Conservation (phyloP, 441 rosid genomes). For the Dalechampia spathulata region DNA sequence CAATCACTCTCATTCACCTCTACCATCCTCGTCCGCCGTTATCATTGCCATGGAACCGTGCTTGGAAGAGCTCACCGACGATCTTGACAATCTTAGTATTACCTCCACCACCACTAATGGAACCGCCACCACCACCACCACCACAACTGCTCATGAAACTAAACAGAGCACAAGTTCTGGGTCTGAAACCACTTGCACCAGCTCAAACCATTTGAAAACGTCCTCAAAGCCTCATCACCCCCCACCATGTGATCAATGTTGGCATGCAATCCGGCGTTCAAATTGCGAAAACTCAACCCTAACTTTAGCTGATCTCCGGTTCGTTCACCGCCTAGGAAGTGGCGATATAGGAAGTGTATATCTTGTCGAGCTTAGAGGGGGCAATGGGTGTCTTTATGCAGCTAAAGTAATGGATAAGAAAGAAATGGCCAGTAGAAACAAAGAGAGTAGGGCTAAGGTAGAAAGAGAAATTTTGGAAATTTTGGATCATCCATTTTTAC, state of each 20-base stretch:
- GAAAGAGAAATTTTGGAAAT: slow-evolving; percentile 75
- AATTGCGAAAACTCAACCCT: slow-evolving; percentile 15
- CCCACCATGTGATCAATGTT: slow-evolving; percentile 23
- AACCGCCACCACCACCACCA: slow-evolving; percentile 14
- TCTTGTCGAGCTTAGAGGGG: slow-evolving; percentile 40
- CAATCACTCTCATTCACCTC: not conserved
- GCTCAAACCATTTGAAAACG: slow-evolving; percentile 19
- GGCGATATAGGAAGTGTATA: slow-evolving; percentile 65
- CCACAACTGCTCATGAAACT: slow-evolving; percentile 12
- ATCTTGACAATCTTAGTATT: slow-evolving; percentile 35
- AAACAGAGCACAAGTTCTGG: slow-evolving; percentile 32
- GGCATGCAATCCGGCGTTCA: slow-evolving; percentile 28
- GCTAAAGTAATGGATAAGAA: slow-evolving; percentile 92
- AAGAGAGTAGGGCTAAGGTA: slow-evolving; percentile 68
- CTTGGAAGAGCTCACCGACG: slow-evolving; percentile 28
- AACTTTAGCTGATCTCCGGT: slow-evolving; percentile 31
- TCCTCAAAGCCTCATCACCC: slow-evolving; percentile 26
- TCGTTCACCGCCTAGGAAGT: slow-evolving; percentile 45
- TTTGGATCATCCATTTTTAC: slow-evolving; percentile 87
- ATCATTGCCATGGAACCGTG: slow-evolving; percentile 24
- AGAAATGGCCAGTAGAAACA: slow-evolving; percentile 63
- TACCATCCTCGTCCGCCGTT: not conserved
- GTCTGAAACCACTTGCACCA: slow-evolving; percentile 28
- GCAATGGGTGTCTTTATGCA: slow-evolving; percentile 50
- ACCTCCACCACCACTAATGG: slow-evolving; percentile 27